These are phyloP conservation scores for Chaetothyriales sp. DNA, from an alignment of 2,329 filamentous ascomycete species.

Conservation along the genomic window DNA sequence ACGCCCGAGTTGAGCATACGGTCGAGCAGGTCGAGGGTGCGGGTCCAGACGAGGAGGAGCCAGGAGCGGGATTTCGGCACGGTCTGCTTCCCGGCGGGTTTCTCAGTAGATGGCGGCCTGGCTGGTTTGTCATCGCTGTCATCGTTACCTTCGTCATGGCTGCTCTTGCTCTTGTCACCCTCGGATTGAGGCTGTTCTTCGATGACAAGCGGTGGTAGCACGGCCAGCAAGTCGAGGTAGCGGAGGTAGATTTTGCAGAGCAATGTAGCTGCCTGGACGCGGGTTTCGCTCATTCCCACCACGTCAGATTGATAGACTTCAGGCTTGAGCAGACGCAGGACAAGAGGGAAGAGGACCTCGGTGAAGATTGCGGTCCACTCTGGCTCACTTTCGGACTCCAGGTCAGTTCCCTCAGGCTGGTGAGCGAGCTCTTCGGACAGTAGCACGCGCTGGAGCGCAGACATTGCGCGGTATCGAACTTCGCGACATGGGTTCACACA, in stretches of 20 bases:
- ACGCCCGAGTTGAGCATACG: conserved; percentile 67
- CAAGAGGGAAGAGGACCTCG: conserved; percentile 85
- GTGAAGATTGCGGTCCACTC: conserved; percentile 94
- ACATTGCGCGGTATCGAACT: conserved; percentile 77
- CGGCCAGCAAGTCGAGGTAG: conserved; percentile 71
- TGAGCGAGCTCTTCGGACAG: conserved; percentile 61
- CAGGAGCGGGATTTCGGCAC: conserved; percentile 1
- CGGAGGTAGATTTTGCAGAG: conserved; percentile 93
- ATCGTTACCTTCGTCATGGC: neutral
- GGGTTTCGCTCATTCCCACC: conserved; percentile 86
- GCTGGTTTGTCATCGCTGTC: neutral
- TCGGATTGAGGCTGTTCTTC: neutral
- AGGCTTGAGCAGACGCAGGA: conserved; percentile 74
- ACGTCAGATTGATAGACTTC: conserved; percentile 88
- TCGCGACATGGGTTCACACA: conserved; percentile 91
- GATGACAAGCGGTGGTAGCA: conserved; percentile 2
- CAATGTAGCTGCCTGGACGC: conserved; percentile 79
- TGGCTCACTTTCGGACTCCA: conserved; percentile 25
- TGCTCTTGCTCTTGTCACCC: neutral
- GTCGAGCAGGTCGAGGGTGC: conserved; percentile 89
- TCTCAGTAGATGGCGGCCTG: neutral
- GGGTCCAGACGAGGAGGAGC: conserved; percentile 49
- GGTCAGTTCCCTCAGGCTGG: neutral
- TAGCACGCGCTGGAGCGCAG: conserved; percentile 70
- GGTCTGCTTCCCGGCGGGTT: neutral